phyloP scores from a whole-genome alignment of 73 alveolate species.

The Uronychia setigera region DNA sequence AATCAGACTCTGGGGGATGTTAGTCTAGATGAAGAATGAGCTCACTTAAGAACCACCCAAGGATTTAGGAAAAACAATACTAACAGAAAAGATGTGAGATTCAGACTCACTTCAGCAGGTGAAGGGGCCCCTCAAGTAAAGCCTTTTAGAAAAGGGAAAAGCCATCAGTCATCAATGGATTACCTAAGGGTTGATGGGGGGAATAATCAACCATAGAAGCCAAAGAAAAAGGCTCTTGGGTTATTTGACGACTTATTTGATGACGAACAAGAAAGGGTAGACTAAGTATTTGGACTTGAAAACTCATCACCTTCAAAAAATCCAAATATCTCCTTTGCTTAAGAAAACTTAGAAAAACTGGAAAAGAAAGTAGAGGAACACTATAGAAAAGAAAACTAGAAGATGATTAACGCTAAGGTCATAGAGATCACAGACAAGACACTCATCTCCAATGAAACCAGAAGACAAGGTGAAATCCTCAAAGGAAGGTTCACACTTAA shows the following conservation, averaged over 20 bases:
- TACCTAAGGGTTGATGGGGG: no score
- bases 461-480: not conserved
- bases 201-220: not conserved
- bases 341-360: not conserved
- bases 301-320: not conserved
- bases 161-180: no score
- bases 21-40: no score
- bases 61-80: not conserved
- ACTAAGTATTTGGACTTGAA: not conserved
- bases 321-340: not conserved
- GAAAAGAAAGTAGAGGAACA: not conserved
- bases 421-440: not conserved
- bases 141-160: no score
- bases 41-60: not conserved
- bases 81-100: no score
- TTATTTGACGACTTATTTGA: not conserved
- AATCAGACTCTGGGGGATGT: no score
- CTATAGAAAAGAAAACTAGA: not conserved
- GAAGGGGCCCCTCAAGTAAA: no score
- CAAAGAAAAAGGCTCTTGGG: not conserved
- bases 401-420: constrained; percentile 1
- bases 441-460: not conserved
- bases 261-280: not conserved
- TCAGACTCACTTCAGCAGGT: no score
- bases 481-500: not conserved